Evolutionary conservation across 2,329 filamentous ascomycete genomes (phyloP).

Genomic region (Fusarium drepaniforme): DNA sequence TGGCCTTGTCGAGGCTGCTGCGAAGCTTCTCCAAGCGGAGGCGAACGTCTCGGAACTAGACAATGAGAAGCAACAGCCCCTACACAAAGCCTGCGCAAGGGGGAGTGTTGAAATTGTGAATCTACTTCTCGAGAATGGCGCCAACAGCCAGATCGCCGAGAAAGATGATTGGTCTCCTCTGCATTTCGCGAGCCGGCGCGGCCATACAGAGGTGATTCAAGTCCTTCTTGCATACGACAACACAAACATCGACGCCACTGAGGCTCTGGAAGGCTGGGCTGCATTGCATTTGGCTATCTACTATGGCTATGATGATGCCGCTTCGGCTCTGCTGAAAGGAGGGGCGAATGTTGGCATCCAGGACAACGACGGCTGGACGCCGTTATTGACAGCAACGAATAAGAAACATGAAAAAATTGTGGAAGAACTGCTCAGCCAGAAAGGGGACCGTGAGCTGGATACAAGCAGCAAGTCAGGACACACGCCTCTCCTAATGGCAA

Average conservation of each 20-base stretch:
- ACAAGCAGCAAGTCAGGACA: background rate
- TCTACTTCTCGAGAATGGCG: background rate
- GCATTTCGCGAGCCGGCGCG: background rate
- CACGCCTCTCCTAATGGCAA: background rate
- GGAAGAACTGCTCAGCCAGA: background rate
- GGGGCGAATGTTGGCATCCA: background rate
- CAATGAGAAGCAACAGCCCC: background rate
- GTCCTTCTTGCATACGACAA: background rate
- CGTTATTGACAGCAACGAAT: background rate
- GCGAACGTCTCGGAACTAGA: background rate
- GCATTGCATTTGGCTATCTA: background rate
- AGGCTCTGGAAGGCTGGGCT: background rate
- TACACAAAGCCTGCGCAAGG: background rate
- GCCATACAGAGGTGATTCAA: background rate
- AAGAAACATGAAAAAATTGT: background rate
- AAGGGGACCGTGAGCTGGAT: background rate
- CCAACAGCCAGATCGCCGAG: background rate
- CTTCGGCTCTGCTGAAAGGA: background rate
- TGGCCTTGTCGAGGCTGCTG: background rate
- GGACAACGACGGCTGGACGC: background rate
- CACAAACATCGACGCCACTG: background rate
- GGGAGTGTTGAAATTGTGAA: background rate
- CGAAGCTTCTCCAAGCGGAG: background rate
- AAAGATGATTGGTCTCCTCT: background rate
- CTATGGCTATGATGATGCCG: background rate